Base-by-base conservation (phyloP, 148 eudicot species). In the Spergularia marina region DNA sequence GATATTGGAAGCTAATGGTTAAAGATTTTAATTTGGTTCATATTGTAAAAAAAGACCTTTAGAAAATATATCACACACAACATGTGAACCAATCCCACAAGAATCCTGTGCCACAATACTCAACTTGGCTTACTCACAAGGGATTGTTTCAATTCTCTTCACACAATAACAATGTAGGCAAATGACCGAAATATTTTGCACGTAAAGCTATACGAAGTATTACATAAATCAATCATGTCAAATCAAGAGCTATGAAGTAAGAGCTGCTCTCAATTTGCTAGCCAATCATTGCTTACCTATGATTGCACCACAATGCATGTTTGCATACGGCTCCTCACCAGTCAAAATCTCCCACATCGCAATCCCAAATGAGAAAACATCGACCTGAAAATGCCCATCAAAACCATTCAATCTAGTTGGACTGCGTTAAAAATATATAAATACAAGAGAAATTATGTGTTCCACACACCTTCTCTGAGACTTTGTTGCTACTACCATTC, bases 261-360 rank as follows among this genome's bases (percentile, higher is more conserved):
- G 21, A 60, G 40, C 25, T 15, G 25, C 30, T 16, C 53, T 47
- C 67, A 39, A 16, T 9, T 65, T 7, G 23, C 12, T 25, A 65
- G 18, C 47, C 53, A 16, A 23, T 20, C 14, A 66, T 44, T 49
- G 18, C 58, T 80, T 89, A 92, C 98, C 98, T 82, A 95, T 93
- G 83, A 93, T 93, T 74, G 96, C 88, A 64, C 98, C 98, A 76
- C 96, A 93, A 75, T 93, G 98, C 98, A 93, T 93, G 70, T 91
- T 91, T 73, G 90, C 91, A 75, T 93, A 93, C 47, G 98, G 98
- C 82, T 93, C 98, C 74, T 93, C 94, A 12, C 90, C 98, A 17
- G 98, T 93, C 79, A 93, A 75, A 69, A 93, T 91, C 85, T 93
- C 98, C 98, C 98, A 93, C 95, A 91, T 79, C 55, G 91, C 80